phyloP scores from a whole-genome alignment of 2,329 filamentous ascomycete species.

The Bipolaris victoriae region DNA sequence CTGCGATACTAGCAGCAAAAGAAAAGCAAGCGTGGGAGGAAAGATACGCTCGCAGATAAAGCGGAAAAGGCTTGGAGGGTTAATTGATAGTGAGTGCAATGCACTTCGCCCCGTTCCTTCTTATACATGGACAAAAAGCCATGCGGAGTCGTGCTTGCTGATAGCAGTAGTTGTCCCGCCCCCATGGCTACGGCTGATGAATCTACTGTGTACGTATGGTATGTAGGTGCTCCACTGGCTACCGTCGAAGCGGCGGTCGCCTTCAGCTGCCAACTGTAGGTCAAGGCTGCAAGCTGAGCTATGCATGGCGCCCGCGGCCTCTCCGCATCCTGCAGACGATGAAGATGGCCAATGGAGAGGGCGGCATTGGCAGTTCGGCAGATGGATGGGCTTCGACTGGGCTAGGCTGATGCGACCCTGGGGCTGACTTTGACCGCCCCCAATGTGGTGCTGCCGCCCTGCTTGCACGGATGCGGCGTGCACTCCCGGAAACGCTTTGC shows the following conservation, averaged over 20 bases:
- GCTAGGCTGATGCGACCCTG: background rate
- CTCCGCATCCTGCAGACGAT: background rate
- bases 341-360: background rate
- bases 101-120: too few relatives aligned
- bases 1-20: too few relatives aligned
- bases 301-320: background rate
- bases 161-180: too few relatives aligned
- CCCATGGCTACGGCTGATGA: background rate
- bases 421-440: constrained; percentile 4
- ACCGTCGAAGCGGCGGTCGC: background rate
- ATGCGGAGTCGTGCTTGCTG: too few relatives aligned
- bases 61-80: too few relatives aligned
- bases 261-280: background rate
- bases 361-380: background rate
- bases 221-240: background rate
- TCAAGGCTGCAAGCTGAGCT: constrained; percentile 3
- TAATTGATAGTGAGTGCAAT: too few relatives aligned
- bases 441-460: background rate
- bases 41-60: too few relatives aligned
- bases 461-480: background rate
- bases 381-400: background rate
- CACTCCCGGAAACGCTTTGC: too few relatives aligned
- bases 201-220: too few relatives aligned
- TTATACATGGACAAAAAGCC: too few relatives aligned
- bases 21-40: too few relatives aligned